Base-by-base conservation (phyloP, 1,284 basidiomycete species). In the Peniophora sp. region DNA sequence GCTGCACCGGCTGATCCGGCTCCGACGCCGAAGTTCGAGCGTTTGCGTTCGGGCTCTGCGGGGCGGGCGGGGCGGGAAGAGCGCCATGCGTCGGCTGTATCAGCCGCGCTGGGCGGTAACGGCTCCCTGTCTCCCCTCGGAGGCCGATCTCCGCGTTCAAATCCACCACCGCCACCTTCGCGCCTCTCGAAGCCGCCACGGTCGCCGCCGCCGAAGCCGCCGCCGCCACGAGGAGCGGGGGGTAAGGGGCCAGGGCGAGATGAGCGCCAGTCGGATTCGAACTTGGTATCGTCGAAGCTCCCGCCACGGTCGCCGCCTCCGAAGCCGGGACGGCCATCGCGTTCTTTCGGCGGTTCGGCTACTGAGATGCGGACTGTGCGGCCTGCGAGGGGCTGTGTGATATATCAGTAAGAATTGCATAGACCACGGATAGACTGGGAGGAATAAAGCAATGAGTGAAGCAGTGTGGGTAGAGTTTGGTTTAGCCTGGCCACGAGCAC, bases 261-360 rank as follows among this genome's bases (percentile, higher is more conserved):
- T 5, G 27, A 6, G 51, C 94, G 79, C 94, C 94, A 97, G 54
- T 83, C 84, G 20, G 70, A 78, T 45, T 84, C 80, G 57, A 89
- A 88, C 64, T 89, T 89, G 20, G 81, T 66, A 54, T 84, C 85
- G 14, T 90, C 88, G 43, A 79, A 47, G 5, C 6, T 6, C 5
- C 27, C 27, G 27, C 27, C 12, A 12, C 27, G 27, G 27, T 32
- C 27, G n/a, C 52, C 80, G 32, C 66, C 63, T 15, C 67, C 62
- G 23, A 66, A 62, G 14, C 63, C 66, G n/a, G 78, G 69, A 59
- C 81, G 83, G 18, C 76, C 81, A 35, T 71, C 52, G 20, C 80
- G 79, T 62, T 88, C 88, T 64, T 90, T 92, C 48, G 86, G 89
- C 55, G 96, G 88, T 64, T 99, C 97, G 17, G 97, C 97, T 42